Evolutionary conservation across 495 filamentous ascomycete genomes (phyloP).

Genomic region (Daldinia childiae): DNA sequence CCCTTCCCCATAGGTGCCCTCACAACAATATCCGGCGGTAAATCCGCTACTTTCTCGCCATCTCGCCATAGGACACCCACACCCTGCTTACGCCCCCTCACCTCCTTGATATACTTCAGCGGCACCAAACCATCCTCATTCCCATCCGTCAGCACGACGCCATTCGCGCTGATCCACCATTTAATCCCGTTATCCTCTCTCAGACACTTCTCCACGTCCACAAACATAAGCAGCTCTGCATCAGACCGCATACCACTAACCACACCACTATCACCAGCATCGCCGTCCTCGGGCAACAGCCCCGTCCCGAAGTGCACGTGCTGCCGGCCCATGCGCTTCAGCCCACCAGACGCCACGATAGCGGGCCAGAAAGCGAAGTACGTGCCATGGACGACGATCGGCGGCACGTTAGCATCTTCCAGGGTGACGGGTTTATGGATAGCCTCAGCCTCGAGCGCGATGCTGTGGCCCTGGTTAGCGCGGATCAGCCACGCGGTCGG

Average conservation of each 20-base stretch:
- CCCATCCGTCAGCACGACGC: conserved; percentile 69
- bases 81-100: conserved; percentile 66
- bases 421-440: conserved; percentile 73
- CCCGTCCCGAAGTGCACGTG: conserved; percentile 89
- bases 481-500: conserved; percentile 84
- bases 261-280: conserved; percentile 61
- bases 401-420: conserved; percentile 63
- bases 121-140: conserved; percentile 56
- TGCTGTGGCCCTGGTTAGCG: conserved; percentile 90
- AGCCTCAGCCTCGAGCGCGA: conserved; percentile 72
- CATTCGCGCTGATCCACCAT: conserved; percentile 91
- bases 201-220: conserved; percentile 72
- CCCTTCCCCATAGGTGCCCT: conserved; percentile 59
- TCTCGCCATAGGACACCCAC: conserved; percentile 73
- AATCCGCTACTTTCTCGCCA: conserved; percentile 66
- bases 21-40: conserved; percentile 57
- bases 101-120: conserved; percentile 58
- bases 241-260: conserved; percentile 87
- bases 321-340: conserved; percentile 80
- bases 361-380: conserved; percentile 76
- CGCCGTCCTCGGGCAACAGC: conserved; percentile 55
- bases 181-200: conserved; percentile 69
- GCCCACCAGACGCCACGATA: conserved; percentile 76
- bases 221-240: conserved; percentile 80
- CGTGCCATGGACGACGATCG: conserved; percentile 84